Base-by-base conservation (phyloP, 345 rosid species). In the Camelina neglecta region DNA sequence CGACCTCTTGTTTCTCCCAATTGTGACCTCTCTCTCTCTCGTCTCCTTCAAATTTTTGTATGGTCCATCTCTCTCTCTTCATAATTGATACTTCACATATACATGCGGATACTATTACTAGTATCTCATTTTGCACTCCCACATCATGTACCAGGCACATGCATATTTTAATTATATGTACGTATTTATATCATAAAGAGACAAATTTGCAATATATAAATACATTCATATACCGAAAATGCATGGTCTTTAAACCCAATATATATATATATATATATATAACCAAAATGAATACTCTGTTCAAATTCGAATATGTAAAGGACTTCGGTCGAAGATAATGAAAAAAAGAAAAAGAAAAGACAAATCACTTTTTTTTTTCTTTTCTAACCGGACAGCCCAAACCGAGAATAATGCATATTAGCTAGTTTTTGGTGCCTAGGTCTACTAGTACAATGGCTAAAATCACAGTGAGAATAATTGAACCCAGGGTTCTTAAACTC, bases 21-120 rank as follows among this genome's bases (percentile, higher is more conserved):
- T 71, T 51, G 77, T 77, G 81, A 65, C 81, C 76, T 71, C 67
- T 31, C 72, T 67, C 56, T 67, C 56, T 50, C 47, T 65, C 76
- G 59, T 47, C 75, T 63, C 70, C 74, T 76, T 67, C 73, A 39
- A 24, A 49, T 12, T 42, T 42, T 39, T 51, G 29, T 50, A 69
- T 53, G 58, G 65, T 15, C 79, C 44, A 36, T 68, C 55, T 49
- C 60, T 58, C 68, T 39, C 44, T 10, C 13, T 41, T 41, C 56
- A 57, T 48, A 21, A 36, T 74, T 74, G 33, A 24, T 36, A 67
- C 26, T 74, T 74, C 51, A 24, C 36, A 75, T 31, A 60, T 41
- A 50, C 55, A 50, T 50, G 63, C 74, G 49, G 68, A 60, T 51
- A 60, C 74, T 60, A 67, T 75, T 67, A 67, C 38, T 31, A 51